Evolutionary conservation across 2,329 filamentous ascomycete genomes (phyloP), one percentile per base, ranked within the genome.

Genomic region (Cladobotryum mycophilum): DNA sequence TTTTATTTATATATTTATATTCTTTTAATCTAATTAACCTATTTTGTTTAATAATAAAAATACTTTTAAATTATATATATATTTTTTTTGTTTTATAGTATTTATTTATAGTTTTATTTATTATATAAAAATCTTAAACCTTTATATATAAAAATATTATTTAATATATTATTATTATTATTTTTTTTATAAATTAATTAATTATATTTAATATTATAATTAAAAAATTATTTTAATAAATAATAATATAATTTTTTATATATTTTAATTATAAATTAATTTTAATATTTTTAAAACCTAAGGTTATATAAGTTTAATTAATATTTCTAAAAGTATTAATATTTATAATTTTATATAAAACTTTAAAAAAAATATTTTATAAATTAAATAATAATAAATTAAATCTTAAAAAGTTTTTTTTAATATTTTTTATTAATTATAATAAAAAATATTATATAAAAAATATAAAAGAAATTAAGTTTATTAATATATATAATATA

Each of bases 121-220:
- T 4, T 4, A 4, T 4, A 25, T 30, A 44, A 14, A 44, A n/a
- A n/a, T n/a, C n/a, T n/a, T n/a, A n/a, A n/a, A n/a, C n/a, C n/a
- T n/a, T 34, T 44, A 49, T 25, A 15, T n/a, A 41, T 41, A 51
- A 35, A 45, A 33, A 38, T 42, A n/a, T n/a, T 48, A 47, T 12
- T 41, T 13, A 52, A 13, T 22, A 4, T n/a, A n/a, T n/a, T 41
- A 30, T 15, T 44, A n/a, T n/a, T n/a, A n/a, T n/a, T n/a, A n/a
- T n/a, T n/a, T n/a, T 47, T 43, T 40, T 43, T 30, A 37, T 47
- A 25, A 30, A 42, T 41, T 38, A 41, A 43, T 49, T 47, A 47
- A 52, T 14, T 12, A 17, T n/a, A n/a, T n/a, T n/a, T n/a, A n/a
- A 38, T 17, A 34, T 36, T 5, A 37, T 20, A 17, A 14, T 42